Conservation (phyloP, 192 early-diverging fungal genomes). For the Coemansia asiatica region DNA sequence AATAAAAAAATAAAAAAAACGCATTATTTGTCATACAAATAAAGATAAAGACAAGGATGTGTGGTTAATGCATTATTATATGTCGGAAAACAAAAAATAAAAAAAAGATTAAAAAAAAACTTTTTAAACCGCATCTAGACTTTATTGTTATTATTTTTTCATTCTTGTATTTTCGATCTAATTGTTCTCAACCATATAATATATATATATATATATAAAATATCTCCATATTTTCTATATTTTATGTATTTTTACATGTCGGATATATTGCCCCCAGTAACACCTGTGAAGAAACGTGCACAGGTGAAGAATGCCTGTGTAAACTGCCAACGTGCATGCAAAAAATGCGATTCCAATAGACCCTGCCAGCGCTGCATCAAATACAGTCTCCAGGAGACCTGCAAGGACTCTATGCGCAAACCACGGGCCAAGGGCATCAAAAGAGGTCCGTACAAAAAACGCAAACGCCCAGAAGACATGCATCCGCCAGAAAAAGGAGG, state of each 20-base stretch:
- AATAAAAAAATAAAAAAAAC: too few relatives aligned
- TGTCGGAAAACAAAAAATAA: too few relatives aligned
- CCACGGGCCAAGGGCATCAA: slow-evolving; percentile 81
- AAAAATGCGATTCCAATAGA: slow-evolving; percentile 84
- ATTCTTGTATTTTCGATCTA: not conserved
- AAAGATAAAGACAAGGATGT: too few relatives aligned
- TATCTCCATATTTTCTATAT: too few relatives aligned
- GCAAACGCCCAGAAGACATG: slow-evolving; percentile 11
- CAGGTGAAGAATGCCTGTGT: slow-evolving; percentile 91
- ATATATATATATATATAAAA: not conserved
- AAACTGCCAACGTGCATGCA: slow-evolving; percentile 86
- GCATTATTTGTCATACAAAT: not conserved
- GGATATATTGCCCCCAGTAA: not conserved
- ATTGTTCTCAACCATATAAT: not conserved
- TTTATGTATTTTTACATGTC: too few relatives aligned
- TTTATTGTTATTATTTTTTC: too few relatives aligned
- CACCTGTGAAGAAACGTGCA: slow-evolving; percentile 56
- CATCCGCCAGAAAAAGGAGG: too few relatives aligned
- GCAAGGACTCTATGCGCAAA: slow-evolving; percentile 76
- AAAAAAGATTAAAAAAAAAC: not conserved
- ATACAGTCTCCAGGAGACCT: slow-evolving; percentile 65
- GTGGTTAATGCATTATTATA: too few relatives aligned
- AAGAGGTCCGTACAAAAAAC: slow-evolving; percentile 78
- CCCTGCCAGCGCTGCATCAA: slow-evolving; percentile 83
- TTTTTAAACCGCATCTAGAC: too few relatives aligned